These are phyloP conservation scores for Phytophthora pluvialis DNA, from an alignment of 352 stramenopile genomes.

Conservation along the genomic window DNA sequence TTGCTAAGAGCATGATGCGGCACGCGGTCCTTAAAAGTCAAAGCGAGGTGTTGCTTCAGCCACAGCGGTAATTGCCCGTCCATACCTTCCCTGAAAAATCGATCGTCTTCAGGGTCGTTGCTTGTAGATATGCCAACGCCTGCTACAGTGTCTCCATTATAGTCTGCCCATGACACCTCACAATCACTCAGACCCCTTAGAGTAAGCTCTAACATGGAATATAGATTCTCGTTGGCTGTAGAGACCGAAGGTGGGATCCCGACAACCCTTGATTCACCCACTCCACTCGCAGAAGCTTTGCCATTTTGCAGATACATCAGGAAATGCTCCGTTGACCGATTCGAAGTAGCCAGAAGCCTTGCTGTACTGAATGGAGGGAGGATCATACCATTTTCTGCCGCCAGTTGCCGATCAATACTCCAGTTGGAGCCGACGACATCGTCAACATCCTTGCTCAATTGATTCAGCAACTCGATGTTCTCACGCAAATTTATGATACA, in stretches of 20 bases:
- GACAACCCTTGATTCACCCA: slow-evolving; percentile 8
- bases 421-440: slow-evolving; percentile 65
- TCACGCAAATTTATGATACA: slow-evolving; percentile 68
- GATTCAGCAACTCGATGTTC: slow-evolving; percentile 45
- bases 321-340: slow-evolving; percentile 78
- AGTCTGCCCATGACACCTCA: slow-evolving; percentile 87
- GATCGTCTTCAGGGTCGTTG: slow-evolving; percentile 44
- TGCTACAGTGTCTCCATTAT: slow-evolving; percentile 51
- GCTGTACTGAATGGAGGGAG: slow-evolving; percentile 87
- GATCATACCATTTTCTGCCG: slow-evolving; percentile 56
- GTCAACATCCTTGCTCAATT: slow-evolving; percentile 42
- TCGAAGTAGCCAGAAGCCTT: slow-evolving; percentile 69
- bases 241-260: slow-evolving; percentile 40
- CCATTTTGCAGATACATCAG: slow-evolving; percentile 84
- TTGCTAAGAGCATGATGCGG: slow-evolving; percentile 55
- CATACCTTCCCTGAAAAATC: slow-evolving; percentile 50
- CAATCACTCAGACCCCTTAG: slow-evolving; percentile 81
- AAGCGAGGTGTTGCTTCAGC: slow-evolving; percentile 58
- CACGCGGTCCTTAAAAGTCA: slow-evolving; percentile 51
- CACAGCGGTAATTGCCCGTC: slow-evolving; percentile 75
- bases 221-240: slow-evolving; percentile 79
- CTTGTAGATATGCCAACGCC: slow-evolving; percentile 14
- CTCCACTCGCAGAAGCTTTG: slow-evolving; percentile 7
- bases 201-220: slow-evolving; percentile 88
- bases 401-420: slow-evolving; percentile 49